Evolutionary conservation across 2,329 filamentous ascomycete genomes (phyloP), one percentile per base, ranked within the genome.

Genomic region (Talaromyces sp.): DNA sequence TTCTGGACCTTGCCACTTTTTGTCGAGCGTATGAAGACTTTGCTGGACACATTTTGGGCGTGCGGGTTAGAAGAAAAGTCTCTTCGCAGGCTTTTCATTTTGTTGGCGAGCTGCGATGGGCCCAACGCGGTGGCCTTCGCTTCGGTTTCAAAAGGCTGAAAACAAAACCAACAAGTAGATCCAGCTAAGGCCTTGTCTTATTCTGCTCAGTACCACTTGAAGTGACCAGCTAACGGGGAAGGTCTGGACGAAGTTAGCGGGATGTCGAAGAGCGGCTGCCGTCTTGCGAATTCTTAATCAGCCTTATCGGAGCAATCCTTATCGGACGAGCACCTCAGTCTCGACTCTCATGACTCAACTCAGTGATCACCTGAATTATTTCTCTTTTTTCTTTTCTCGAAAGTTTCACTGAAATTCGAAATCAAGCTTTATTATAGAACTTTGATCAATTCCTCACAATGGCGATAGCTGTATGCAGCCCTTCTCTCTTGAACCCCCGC

Each of bases 1-100:
- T 99, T 99, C 77, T 98, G 95, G 63, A 98, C 93, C 80, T 97
- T 97, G 77, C 95, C 95, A 76, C 88, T 95, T 77, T 91, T 93
- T 55, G 93, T 96, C 28, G 95, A 97, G 63, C 95, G 86, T 65
- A 99, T 91, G 73, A 96, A 99, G 70, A 96, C 87, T 80, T 98
- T 99, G 84, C 90, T 97, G 33, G 92, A 93, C 66, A 98, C 89
- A 72, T 90, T 96, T 54, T 88, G 82, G 32, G 87, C 83, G 60
- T 80, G 77, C 5, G 81, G 79, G 64, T 85, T 83, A 17, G 80
- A 77, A 56, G 79, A 69, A 73, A 80, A 59, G 78, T 84, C 69
- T 63, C 85, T 80, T 72, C 87, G 86, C 61, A 88, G 75, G 68
- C 85, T 88, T 69, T 85, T 85, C 84, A 87, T 86, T n/a, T 67